These are phyloP conservation scores for Saccharomyces eubayanus DNA, from an alignment of 805 yeast genomes.

Conservation along the genomic window DNA sequence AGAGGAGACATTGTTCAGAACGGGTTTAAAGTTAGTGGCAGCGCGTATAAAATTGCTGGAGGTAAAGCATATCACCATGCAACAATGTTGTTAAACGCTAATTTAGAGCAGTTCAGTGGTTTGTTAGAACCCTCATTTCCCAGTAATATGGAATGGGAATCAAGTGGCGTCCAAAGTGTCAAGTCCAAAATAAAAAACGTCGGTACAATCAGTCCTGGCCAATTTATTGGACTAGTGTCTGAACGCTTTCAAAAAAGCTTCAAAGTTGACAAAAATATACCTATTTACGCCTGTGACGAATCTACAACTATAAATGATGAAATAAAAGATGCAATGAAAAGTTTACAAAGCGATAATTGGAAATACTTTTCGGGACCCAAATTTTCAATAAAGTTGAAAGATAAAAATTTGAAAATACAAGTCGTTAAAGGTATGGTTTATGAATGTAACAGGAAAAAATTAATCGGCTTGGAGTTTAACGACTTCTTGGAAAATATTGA, in stretches of 20 bases:
- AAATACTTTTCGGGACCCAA: constrained; percentile 66
- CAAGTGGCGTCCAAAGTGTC: constrained; percentile 64
- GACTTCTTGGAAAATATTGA: constrained; percentile 7
- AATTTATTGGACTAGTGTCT: constrained; percentile 23
- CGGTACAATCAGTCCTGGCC: constrained; percentile 34
- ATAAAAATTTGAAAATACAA: constrained; percentile 29
- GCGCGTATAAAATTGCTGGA: constrained; percentile 78
- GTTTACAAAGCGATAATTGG: constrained; percentile 62
- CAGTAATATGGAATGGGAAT: constrained; percentile 38
- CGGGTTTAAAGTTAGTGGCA: constrained; percentile 71
- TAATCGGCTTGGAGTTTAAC: constrained; percentile 14
- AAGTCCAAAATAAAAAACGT: constrained; percentile 72
- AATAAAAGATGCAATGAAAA: constrained; percentile 33
- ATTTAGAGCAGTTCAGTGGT: constrained; percentile 50
- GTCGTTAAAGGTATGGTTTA: constrained; percentile 45
- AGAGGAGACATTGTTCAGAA: constrained; percentile 72
- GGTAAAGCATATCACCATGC: constrained; percentile 92
- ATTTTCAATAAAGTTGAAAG: constrained; percentile 46
- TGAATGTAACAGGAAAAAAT: constrained; percentile 8
- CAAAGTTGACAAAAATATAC: constrained; percentile 19
- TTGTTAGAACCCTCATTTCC: constrained; percentile 44
- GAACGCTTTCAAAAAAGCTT: constrained; percentile 20
- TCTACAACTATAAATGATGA: constrained; percentile 31
- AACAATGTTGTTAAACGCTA: constrained; percentile 74
- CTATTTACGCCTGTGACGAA: constrained; percentile 26